Base-by-base conservation (phyloP, 805 yeast species). In the Jamesozyma spencerorum region DNA sequence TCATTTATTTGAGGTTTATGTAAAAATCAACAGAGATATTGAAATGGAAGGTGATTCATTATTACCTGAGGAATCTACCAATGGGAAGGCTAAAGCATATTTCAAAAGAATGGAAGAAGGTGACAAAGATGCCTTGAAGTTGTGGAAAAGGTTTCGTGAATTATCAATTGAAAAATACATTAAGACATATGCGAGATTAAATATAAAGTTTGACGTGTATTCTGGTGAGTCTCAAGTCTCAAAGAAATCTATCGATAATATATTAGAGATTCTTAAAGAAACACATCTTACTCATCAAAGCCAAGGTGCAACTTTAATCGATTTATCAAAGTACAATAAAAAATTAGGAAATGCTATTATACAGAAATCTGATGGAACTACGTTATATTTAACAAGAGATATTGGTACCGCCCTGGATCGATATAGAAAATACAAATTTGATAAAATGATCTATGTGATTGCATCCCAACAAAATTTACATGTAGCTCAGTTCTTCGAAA, bases 401-500 rank as follows among this genome's bases (percentile, higher is more conserved):
- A 82, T 92, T 45, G 97, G 97, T 52, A 96, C 88, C 54, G 97
- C 97, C 39, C 77, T 81, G 55, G 85, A 82, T 58, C 88, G 98
- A 70, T 74, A 85, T 61, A 77, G 82, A 41, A 74, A 71, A 52
- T 84, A 80, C 68, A 68, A 86, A 42, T 92, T 90, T 60, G 97
- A 88, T 69, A 88, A 88, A 70, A 84, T 86, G 94, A 77, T 92
- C 49, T 90, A 90, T 59, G 97, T 92, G 40, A 81, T 87, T 65
- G 97, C 97, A 4, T 70, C 84, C 38, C 98, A 90, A 69, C 98
- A 90, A 70, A 97, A 90, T 64, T 74, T 92, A 53, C 96, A 90
- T 61, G 70, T 75, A 47, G 87, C 87, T 40, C 98, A 90, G 68
- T 85, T 90, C 62, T 90, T 90, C 65, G 94, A 88, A 66, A 85